Percentiles rank a stretch among this genome's conserved stretches.
phyloP scores from a whole-genome alignment of 2,329 filamentous ascomycete genomes.

The Xylariomycetidae sp. region DNA sequence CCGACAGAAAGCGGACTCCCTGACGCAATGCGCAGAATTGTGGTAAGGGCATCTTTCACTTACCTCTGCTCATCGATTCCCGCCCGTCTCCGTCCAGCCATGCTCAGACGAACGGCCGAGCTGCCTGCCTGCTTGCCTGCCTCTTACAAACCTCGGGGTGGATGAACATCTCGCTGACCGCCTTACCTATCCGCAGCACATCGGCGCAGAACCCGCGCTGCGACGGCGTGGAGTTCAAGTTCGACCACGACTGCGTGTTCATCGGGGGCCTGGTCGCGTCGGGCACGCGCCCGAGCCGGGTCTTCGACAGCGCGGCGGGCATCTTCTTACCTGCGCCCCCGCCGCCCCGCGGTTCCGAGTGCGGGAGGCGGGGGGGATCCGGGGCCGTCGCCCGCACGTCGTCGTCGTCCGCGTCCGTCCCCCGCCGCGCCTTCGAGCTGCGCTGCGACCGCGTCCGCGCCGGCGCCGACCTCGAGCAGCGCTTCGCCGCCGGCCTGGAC shows the following conservation, averaged over 20 bases:
- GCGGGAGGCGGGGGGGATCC: constrained; percentile 8
- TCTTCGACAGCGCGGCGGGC: constrained; percentile 10
- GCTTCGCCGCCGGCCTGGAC: constrained; percentile 12
- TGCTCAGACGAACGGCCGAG: no score
- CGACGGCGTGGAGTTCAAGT: constrained; percentile 10
- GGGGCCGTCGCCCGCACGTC: constrained; percentile 5
- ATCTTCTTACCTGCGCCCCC: constrained; percentile 7
- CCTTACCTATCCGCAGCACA: constrained; percentile 6
- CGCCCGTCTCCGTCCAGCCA: no score
- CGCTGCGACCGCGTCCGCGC: constrained; percentile 7
- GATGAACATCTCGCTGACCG: no score
- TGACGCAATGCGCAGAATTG: constrained; percentile 7
- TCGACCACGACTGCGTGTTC: constrained; percentile 9
- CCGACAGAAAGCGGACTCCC: constrained; percentile 10
- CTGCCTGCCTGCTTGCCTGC: no score
- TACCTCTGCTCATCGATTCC: no score
- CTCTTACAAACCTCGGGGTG: no score
- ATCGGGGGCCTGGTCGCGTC: constrained; percentile 5
- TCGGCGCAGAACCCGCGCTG: constrained; percentile 13
- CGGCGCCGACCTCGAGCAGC: constrained; percentile 12
- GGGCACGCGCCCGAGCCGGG: constrained; percentile 5
- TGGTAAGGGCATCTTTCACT: constrained; percentile 8
- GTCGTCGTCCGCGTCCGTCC: neutral
- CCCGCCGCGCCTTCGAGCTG: constrained; percentile 7
- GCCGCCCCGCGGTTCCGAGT: constrained; percentile 9